Evolutionary conservation across 192 early-diverging fungal genomes (phyloP), one percentile per base, ranked within the genome.

Genomic region (Backusella australiensis): DNA sequence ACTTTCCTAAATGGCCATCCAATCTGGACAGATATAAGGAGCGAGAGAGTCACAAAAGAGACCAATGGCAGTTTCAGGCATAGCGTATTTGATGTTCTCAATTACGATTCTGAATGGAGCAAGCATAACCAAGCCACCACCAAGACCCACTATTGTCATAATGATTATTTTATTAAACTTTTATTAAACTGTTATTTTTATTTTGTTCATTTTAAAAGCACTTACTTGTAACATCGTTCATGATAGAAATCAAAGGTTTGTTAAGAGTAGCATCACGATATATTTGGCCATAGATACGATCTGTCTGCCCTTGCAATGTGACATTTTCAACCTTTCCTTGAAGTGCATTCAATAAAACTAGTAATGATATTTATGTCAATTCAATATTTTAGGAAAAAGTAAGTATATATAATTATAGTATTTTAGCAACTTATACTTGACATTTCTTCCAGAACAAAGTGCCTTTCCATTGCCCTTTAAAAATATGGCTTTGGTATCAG

Each of bases 41-140:
- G 23, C 96, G 97, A 6, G 97, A 96, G 98, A 96, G 79, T 98
- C 98, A 19, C 97, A 96, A 77, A 98, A 96, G 34, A 97, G 86
- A 12, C 98, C 98, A 72, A 98, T 99, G 69, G 87, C 88, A 14
- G 94, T 95, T 80, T 99, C 98, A 11, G 98, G 96, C 95, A 99
- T 99, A 32, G 97, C 92, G 82, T 98, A 97, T 53, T 96, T 78
- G 3, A 96, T 96, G 38, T 93, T 91, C 82, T 99, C 97, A 36
- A 95, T 97, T 6, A 96, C 98, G 66, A 99, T 93, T 29, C 97
- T 86, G 87, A 99, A 98, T 17, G 95, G 92, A 5, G 92, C 96
- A 79, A 97, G 96, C 17, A 96, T 92, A 46, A 94, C 95, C 35
- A 99, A 80, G 29, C 97, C 98, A 44, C 96, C 94, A 63, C 98